A percentile compares a stretch with the other conserved stretches of the same genome.
phyloP scores from a whole-genome alignment of 1,284 basidiomycete genomes.

The Ganoderma sp. region DNA sequence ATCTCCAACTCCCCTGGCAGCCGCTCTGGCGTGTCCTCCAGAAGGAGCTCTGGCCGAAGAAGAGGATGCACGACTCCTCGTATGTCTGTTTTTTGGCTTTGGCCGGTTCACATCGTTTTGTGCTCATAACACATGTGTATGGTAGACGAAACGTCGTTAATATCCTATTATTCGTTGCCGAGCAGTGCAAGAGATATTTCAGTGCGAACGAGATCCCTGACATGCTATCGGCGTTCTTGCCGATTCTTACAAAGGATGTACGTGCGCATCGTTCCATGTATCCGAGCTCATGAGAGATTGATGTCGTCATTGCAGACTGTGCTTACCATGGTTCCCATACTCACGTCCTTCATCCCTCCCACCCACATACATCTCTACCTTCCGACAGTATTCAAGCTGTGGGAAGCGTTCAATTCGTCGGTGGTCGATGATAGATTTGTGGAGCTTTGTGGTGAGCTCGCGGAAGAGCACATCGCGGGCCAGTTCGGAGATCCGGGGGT shows the following conservation, averaged over 20 bases:
- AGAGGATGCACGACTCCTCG: conserved; percentile 59
- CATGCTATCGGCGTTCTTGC: conserved; percentile 78
- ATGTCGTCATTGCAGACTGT: conserved; percentile 51
- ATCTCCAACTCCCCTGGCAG: conserved; percentile 77
- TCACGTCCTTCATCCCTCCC: conserved; percentile 80
- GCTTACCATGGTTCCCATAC: conserved; percentile 70
- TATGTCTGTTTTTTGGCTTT: conserved; percentile 33
- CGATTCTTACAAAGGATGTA: conserved; percentile 69
- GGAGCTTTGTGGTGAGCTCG: conserved; percentile 79
- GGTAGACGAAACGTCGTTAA: conserved; percentile 68
- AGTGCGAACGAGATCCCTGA: conserved; percentile 67
- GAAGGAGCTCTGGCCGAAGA: conserved; percentile 78
- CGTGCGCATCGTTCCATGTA: conserved; percentile 30
- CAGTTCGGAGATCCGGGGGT: conserved; percentile 55
- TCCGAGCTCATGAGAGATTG: conserved; percentile 14
- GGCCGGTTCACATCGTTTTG: too few relatives aligned
- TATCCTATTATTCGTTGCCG: conserved; percentile 74
- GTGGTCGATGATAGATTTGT: conserved; percentile 85
- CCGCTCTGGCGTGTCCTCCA: conserved; percentile 75
- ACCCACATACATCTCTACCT: conserved; percentile 73
- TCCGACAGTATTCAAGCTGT: conserved; percentile 77
- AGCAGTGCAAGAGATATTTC: conserved; percentile 74
- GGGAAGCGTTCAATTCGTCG: conserved; percentile 86
- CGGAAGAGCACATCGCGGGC: conserved; percentile 80
- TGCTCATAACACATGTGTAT: conserved; percentile 12